Percentiles rank a stretch among this genome's conserved stretches.
phyloP scores from a whole-genome alignment of 225 moss, liverwort and hornwort genomes.

The Pseudisothecium myosuroides region DNA sequence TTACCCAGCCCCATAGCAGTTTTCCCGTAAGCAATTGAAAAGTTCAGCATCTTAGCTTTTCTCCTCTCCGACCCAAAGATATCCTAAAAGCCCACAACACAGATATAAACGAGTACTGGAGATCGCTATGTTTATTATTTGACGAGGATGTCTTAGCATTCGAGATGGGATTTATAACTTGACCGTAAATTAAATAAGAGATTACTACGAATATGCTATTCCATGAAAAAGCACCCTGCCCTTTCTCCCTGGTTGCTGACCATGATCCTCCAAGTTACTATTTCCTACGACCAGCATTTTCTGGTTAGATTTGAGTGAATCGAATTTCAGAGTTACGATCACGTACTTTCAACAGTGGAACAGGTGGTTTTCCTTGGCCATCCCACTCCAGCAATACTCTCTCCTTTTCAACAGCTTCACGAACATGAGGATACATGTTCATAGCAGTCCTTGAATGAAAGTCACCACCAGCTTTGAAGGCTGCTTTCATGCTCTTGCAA shows the following conservation, averaged over 20 bases:
- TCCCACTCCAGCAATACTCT: slow-evolving; percentile 88
- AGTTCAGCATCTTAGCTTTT: slow-evolving; percentile 99
- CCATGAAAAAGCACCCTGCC: not conserved
- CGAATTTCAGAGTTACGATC: not conserved
- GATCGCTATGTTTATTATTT: not conserved
- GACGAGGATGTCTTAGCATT: not conserved
- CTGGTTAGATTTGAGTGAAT: not conserved
- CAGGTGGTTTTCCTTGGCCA: slow-evolving; percentile 72
- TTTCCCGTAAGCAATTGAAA: slow-evolving; percentile 98
- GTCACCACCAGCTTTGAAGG: slow-evolving; percentile 89
- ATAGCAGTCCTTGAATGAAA: slow-evolving; percentile 97
- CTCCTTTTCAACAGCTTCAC: slow-evolving; percentile 82
- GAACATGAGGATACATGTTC: slow-evolving; percentile 97
- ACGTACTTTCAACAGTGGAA: slow-evolving; percentile 76
- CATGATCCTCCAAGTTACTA: not conserved
- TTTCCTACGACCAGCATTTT: not conserved
- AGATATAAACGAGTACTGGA: not conserved
- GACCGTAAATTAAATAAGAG: not conserved
- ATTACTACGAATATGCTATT: not conserved
- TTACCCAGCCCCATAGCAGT: slow-evolving; percentile 92
- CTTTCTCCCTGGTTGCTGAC: not conserved
- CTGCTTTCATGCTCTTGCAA: slow-evolving; percentile 92
- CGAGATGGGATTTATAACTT: not conserved
- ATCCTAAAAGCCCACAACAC: slow-evolving; percentile 40
- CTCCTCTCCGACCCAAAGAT: slow-evolving; percentile 88